Evolutionary conservation across 2,329 filamentous ascomycete genomes (phyloP), one percentile per base, ranked within the genome.

Genomic region (Tolypocladium nubicola): DNA sequence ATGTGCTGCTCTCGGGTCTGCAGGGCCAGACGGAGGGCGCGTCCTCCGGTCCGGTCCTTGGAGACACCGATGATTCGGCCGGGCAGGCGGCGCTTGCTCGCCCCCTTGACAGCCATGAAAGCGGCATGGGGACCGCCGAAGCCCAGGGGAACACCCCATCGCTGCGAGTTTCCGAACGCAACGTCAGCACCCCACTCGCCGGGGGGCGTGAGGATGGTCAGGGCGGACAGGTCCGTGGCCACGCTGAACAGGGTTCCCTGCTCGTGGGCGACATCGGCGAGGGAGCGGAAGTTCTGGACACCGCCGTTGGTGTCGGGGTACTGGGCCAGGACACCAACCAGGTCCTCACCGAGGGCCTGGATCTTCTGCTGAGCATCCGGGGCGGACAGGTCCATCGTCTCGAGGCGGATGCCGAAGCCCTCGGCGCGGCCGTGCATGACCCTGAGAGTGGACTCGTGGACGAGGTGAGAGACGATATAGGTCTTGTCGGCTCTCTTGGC

Each of bases 1-100:
- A 97, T 97, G 71, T 97, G 93, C 76, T 97, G 93, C 75, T 97
- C 93, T 65, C 93, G 82, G 11, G 93, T 97, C 75, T 97, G 93
- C 55, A 97, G 76, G 21, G 93, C 89, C 67, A 97, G 75, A 65
- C 93, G 82, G 62, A 95, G 85, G 6, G 92, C 93, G 14, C 82
- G 86, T 61, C 89, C 84, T 9, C 93, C 93, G 6, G 91, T 79
- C 56, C 93, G 83, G 69, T 97, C 93, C 73, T 95, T 96, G 54
- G 93, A 96, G 4, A 97, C 81, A 64, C 93, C 93, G 60, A 97
- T 88, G 37, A 97, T 76, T 63, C 93, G 88, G 49, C 92, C 93
- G 5, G 93, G 93, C 61, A 97, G 93, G 76, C 95, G 96, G 59
- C 93, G 83, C 83, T 97, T 97, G 76, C 93, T 85, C 73, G 93